Evolutionary conservation across 169 alveolate species (phyloP).

Genomic region (Plasmodium gallinaceum): DNA sequence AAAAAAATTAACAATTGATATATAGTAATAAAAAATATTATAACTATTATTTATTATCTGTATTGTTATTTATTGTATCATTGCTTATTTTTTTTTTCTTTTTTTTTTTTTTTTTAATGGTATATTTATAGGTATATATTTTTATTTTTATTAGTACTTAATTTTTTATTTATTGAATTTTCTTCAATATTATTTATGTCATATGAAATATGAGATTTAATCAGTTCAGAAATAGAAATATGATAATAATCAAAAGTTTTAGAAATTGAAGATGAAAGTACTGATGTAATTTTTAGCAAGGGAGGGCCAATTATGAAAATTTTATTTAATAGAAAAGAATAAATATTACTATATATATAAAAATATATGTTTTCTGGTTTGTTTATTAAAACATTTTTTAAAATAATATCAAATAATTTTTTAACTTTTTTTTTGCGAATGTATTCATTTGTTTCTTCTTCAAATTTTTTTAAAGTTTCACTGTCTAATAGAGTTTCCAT

Average conservation of each 20-base stretch:
- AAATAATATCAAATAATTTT: constrained; percentile 55
- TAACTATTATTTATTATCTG: too few species aligned
- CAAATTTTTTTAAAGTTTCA: constrained; percentile 57
- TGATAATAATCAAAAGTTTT: constrained; percentile 44
- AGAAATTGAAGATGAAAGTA: constrained; percentile 49
- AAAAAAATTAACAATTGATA: too few species aligned
- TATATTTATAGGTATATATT: neutral
- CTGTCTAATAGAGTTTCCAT: constrained; percentile 67
- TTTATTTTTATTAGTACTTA: constrained; percentile 15
- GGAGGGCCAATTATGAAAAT: constrained; percentile 72
- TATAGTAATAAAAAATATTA: too few species aligned
- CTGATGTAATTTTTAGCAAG: constrained; percentile 50
- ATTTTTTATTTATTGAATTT: constrained; percentile 14
- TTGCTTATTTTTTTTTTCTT: neutral
- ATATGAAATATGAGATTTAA: constrained; percentile 5
- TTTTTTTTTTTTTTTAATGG: neutral
- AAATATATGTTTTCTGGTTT: constrained; percentile 66
- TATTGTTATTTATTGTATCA: too few species aligned
- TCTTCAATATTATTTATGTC: neutral
- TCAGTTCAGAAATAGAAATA: constrained; percentile 2
- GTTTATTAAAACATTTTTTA: constrained; percentile 59
- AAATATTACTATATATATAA: constrained; percentile 58
- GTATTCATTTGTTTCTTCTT: constrained; percentile 71
- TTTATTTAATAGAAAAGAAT: constrained; percentile 65
- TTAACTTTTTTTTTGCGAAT: constrained; percentile 60